These are phyloP conservation scores for Aspergillus caelatus DNA, from an alignment of 2,329 filamentous ascomycete genomes.

Conservation along the genomic window DNA sequence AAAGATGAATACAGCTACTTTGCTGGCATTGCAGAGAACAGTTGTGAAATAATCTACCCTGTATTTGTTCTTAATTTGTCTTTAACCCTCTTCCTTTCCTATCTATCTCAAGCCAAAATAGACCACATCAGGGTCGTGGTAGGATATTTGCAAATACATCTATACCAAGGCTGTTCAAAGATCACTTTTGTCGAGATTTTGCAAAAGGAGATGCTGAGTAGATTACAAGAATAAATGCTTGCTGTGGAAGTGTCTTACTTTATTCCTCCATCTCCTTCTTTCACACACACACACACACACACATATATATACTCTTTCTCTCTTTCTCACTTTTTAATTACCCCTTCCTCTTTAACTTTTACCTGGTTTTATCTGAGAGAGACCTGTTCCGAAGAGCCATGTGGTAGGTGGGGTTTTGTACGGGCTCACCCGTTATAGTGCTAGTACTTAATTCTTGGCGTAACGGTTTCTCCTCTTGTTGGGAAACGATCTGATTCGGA, in stretches of 20 bases:
- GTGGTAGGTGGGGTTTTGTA: slow-evolving; percentile 35
- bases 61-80: background rate
- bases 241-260: background rate
- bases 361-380: slow-evolving; percentile 1
- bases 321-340: slow-evolving; percentile 7
- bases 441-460: slow-evolving; percentile 28
- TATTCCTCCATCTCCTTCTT: background rate
- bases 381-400: slow-evolving; percentile 20
- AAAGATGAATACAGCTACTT: slow-evolving; percentile 9
- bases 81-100: background rate
- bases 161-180: background rate
- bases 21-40: background rate
- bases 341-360: slow-evolving; percentile 5
- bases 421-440: slow-evolving; percentile 37
- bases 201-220: background rate
- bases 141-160: background rate
- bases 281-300: too few species aligned
- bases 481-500: slow-evolving; percentile 18
- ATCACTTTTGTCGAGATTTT: background rate
- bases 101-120: background rate
- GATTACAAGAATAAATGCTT: background rate
- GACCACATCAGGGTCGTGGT: background rate
- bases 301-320: background rate
- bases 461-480: slow-evolving; percentile 34
- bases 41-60: background rate